Base-by-base conservation (phyloP, 352 stramenopile genomes). In the Globisporangium heterothallicum region DNA sequence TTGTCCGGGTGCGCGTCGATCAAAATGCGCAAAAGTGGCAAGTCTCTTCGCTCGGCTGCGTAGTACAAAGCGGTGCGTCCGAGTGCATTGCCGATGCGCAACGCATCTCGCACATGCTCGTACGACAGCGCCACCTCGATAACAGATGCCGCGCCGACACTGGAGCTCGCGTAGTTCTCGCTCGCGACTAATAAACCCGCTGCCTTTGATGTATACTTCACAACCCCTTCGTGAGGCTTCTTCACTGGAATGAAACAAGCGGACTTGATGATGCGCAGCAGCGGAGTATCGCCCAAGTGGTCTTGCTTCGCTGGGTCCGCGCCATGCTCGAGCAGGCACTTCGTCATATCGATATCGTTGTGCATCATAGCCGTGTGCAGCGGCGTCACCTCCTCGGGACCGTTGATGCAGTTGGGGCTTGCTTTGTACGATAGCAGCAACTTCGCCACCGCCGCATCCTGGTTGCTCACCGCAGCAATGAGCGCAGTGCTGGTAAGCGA, bases 1-100 rank as follows among this genome's bases (percentile, higher is more conserved):
- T 67, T 63, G 53, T 81, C 61, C 7, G 40, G 48, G 22, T 61
- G 69, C 5, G 55, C 59, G n/a, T 56, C 52, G 13, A 92, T 60
- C 10, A 89, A 47, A 18, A 60, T 63, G 6, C 68, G 70, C 6
- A 92, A 49, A 19, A 92, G 49, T 29, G 77, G 64, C 6, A 87
- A 49, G 41, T 92, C 81, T 18, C 81, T 75, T 22, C 89, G 86
- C 5, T 46, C 53, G 14, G 76, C 72, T 1, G 80, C 80, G n/a
- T n/a, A n/a, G n/a, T n/a, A n/a, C 38, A 81, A 66, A 35, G 89
- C 78, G 9, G 88, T 68, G 1, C 75, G 74, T 2, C 78, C 87
- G 6, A 69, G 59, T 19, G 75, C 68, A 16, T 78, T 67, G 0
- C 29, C 58, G 10, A 72, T 42, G 48, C 78, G 56, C 0, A 89